Base-by-base conservation (phyloP, 768 basidiomycete species). In the Mycena amicta region DNA sequence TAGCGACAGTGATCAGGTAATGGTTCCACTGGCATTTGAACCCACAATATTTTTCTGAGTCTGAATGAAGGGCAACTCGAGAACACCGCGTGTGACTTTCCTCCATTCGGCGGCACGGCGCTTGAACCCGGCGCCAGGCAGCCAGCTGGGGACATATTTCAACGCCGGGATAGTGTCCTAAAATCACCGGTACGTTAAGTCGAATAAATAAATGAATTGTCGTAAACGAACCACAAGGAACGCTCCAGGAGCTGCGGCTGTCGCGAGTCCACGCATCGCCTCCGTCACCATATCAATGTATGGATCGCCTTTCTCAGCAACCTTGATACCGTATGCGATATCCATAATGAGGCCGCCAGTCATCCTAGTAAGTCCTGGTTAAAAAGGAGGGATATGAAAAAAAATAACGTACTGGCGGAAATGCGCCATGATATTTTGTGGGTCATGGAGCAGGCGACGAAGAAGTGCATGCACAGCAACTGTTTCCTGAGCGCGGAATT, bases 61-160 rank as follows among this genome's bases (percentile, higher is more conserved):
- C 23, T 70, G 68, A 8, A 63, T 50, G 50, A 77, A 81, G 0
- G 80, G 80, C 5, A 69, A 61, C 30, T 77, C 71, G 18, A 72
- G 67, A 70, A 79, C 74, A 18, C 73, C 68, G 5, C 69, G 56
- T 15, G 71, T 70, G 6, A 72, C 62, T 20, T 63, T 67, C 26
- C 69, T 69, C 63, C 76, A 74, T 37, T 63, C 47, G 26, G 69
- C 66, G 2, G 79, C 79, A 40, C 68, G 71, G 30, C 67, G 70
- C 58, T 81, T 71, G 65, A 80, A 82, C 28, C 73, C 74, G 8
- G 77, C 75, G 1, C 81, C 81, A 26, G 80, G 80, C 11, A 81
- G 28, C 79, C 80, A 82, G 4, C 50, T 51, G 1, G 73, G 74
- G 2, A 74, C 56, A 27, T 71, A 61, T 20, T 61, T 64, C 40